Evolutionary conservation across 73 alveolate genomes (phyloP).

Genomic region (Paramecium octaurelia): DNA sequence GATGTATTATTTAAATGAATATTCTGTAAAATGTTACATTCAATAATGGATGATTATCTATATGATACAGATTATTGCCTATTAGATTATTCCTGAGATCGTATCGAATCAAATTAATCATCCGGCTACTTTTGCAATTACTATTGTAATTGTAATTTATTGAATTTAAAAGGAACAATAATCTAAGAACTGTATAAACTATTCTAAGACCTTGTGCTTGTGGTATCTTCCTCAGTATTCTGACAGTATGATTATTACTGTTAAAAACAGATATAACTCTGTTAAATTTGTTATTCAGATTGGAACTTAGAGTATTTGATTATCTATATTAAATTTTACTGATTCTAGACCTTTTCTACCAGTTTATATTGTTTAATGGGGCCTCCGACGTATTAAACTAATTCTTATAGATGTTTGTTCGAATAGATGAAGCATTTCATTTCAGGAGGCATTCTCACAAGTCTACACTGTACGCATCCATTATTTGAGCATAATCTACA

Average conservation of each 20-base stretch:
- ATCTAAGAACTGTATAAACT: neutral
- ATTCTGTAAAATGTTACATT: neutral
- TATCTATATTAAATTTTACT: neutral
- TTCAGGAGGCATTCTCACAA: neutral
- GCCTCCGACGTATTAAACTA: constrained; percentile 1
- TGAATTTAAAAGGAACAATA: constrained; percentile 17
- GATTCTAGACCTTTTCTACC: neutral
- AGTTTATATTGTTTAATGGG: neutral
- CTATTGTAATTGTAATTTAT: neutral
- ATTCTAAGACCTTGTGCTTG: neutral
- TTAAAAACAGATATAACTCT: neutral
- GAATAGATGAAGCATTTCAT: neutral
- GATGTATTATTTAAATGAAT: neutral
- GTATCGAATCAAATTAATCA: neutral
- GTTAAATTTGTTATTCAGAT: neutral
- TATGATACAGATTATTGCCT: neutral
- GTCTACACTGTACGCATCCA: neutral
- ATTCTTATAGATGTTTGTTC: neutral
- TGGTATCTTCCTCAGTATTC: neutral
- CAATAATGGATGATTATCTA: neutral
- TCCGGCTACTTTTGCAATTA: neutral
- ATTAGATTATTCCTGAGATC: neutral
- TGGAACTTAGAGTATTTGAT: neutral
- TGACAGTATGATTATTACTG: neutral
- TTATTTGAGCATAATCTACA: neutral